Evolutionary conservation across 73 alveolate genomes (phyloP).

Genomic region (Tetrahymena borealis): DNA sequence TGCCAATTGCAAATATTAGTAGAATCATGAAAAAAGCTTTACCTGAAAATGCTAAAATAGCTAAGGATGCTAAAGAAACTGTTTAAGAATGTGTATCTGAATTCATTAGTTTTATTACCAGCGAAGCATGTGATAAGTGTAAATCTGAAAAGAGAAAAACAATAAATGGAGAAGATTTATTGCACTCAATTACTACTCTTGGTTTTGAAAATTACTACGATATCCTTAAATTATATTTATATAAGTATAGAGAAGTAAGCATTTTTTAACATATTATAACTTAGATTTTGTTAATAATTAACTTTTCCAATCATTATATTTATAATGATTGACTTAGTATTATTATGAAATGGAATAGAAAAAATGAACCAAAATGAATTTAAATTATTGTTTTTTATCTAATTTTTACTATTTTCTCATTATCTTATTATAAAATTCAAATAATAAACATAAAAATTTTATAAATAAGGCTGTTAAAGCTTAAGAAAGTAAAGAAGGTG

Average conservation of each 20-base stretch:
- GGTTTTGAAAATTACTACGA: conserved; percentile 94
- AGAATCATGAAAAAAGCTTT: conserved; percentile 94
- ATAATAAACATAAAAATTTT: background rate
- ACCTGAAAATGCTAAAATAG: conserved; percentile 90
- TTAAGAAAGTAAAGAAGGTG: conserved; percentile 17
- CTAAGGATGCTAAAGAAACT: conserved; percentile 96
- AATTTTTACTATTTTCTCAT: no score
- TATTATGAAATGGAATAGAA: no score
- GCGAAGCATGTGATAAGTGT: conserved; percentile 96
- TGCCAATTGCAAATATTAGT: conserved; percentile 95
- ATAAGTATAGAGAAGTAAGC: conserved; percentile 71
- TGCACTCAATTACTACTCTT: conserved; percentile 80
- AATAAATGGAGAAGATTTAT: conserved; percentile 93
- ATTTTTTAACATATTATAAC: background rate
- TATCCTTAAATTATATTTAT: conserved; percentile 69
- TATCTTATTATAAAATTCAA: no score
- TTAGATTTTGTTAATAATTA: no score
- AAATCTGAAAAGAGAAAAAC: conserved; percentile 90
- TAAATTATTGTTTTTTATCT: no score
- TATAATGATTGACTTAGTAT: no score
- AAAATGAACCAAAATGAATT: no score
- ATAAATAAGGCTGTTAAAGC: conserved; percentile 37
- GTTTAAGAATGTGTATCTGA: conserved; percentile 96
- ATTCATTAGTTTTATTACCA: conserved; percentile 45
- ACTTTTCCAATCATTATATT: no score